Conservation (phyloP, 164 flowering plant species). For the Santalum album region DNA sequence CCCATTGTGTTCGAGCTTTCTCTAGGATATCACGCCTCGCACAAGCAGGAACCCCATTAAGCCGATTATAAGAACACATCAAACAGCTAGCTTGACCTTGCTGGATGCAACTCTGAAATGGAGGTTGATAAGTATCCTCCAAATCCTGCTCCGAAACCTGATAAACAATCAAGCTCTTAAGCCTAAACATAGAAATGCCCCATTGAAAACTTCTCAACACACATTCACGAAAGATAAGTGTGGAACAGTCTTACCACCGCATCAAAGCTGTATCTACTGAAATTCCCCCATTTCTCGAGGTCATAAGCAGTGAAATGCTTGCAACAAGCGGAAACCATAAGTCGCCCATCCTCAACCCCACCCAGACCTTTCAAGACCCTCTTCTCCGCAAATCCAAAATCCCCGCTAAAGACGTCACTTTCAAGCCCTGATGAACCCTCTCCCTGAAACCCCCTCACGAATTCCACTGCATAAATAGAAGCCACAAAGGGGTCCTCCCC, state of each 20-base stretch:
- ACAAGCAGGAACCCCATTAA: slow-evolving; percentile 87
- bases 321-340: slow-evolving; percentile 95
- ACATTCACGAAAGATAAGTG: too few species aligned
- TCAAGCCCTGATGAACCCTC: slow-evolving; percentile 5
- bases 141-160: slow-evolving; percentile 84
- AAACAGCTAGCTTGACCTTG: slow-evolving; percentile 89
- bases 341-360: slow-evolving; percentile 14
- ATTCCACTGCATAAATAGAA: slow-evolving; percentile 51
- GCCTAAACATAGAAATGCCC: background rate
- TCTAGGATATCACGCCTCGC: slow-evolving; percentile 50
- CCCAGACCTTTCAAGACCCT: slow-evolving; percentile 28
- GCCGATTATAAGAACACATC: slow-evolving; percentile 87
- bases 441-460: slow-evolving; percentile 66
- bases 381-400: slow-evolving; percentile 14
- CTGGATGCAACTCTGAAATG: slow-evolving; percentile 69
- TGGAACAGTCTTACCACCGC: slow-evolving; percentile 55
- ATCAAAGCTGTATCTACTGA: slow-evolving; percentile 72
- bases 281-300: slow-evolving; percentile 69
- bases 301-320: slow-evolving; percentile 95
- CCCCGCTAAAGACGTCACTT: background rate
- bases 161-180: background rate
- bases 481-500: slow-evolving; percentile 80
- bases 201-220: background rate
- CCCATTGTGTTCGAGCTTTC: slow-evolving; percentile 69
- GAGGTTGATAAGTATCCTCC: slow-evolving; percentile 81